Evolutionary conservation across 2,329 filamentous ascomycete genomes (phyloP).

Genomic region (Clonostachys sp.): DNA sequence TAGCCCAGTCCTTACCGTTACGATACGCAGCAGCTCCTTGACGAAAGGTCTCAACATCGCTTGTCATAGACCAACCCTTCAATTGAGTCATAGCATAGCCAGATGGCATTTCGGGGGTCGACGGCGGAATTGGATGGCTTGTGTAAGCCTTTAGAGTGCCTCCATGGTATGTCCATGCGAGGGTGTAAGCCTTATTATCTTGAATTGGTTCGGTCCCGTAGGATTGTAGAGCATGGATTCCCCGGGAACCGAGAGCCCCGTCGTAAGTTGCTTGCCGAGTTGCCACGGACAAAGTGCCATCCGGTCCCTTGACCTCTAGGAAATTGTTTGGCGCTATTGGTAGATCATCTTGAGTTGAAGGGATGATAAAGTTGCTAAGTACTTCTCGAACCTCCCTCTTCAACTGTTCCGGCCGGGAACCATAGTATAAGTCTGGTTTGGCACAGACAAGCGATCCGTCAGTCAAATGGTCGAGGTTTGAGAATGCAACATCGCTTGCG

Average conservation of each 20-base stretch:
- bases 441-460: conserved; percentile 19
- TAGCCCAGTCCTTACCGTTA: conserved; percentile 32
- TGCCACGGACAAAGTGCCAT: conserved; percentile 17
- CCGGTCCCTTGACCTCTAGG: conserved; percentile 26
- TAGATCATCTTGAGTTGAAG: conserved; percentile 18
- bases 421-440: conserved; percentile 26
- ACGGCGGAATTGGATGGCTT: conserved; percentile 22
- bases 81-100: conserved; percentile 34
- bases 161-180: conserved; percentile 26
- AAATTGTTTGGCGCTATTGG: conserved; percentile 32
- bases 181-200: conserved; percentile 30
- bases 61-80: conserved; percentile 16
- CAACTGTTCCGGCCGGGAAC: conserved; percentile 22
- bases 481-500: conserved; percentile 19
- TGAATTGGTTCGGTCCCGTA: conserved; percentile 20
- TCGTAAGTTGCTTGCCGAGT: conserved; percentile 25
- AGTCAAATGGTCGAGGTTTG: conserved; percentile 26
- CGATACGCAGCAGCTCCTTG: conserved; percentile 28
- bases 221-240: conserved; percentile 24
- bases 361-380: conserved; percentile 20
- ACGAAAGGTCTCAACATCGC: conserved; percentile 18
- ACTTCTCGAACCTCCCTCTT: conserved; percentile 12
- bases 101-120: conserved; percentile 14
- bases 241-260: conserved; percentile 25
- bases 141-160: conserved; percentile 28